phyloP scores from a whole-genome alignment of 2,329 filamentous ascomycete genomes.

The Corinectria fuckeliana region DNA sequence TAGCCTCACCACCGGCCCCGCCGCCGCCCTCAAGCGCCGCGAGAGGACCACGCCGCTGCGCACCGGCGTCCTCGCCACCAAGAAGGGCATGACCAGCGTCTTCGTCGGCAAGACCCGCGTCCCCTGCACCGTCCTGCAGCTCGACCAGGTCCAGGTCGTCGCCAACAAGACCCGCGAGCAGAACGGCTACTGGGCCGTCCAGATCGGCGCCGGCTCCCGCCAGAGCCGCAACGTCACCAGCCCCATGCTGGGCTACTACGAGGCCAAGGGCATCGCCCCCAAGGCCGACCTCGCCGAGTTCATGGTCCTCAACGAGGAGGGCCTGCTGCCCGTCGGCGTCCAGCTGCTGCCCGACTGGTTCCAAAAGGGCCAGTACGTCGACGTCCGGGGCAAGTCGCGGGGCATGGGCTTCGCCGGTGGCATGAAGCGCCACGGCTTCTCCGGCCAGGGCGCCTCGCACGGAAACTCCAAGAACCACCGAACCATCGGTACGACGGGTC shows the following conservation, averaged over 20 bases:
- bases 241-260: conserved; percentile 87
- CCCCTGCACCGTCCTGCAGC: conserved; percentile 89
- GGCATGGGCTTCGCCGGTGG: conserved; percentile 96
- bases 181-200: conserved; percentile 94
- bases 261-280: conserved; percentile 78
- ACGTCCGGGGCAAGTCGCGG: conserved; percentile 78
- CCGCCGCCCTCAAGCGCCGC: conserved; percentile 65
- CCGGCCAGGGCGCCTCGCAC: conserved; percentile 88
- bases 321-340: conserved; percentile 77
- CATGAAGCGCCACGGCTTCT: conserved; percentile 95
- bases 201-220: conserved; percentile 81
- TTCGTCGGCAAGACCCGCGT: conserved; percentile 81
- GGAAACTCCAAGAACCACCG: conserved; percentile 95
- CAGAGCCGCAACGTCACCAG: conserved; percentile 78
- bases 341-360: conserved; percentile 89
- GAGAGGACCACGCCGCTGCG: conserved; percentile 68
- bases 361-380: conserved; percentile 86
- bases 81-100: conserved; percentile 95
- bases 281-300: conserved; percentile 90
- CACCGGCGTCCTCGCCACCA: conserved; percentile 83
- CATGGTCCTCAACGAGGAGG: conserved; percentile 74
- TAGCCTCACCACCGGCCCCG: conserved; percentile 61
- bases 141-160: conserved; percentile 90
- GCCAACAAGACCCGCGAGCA: conserved; percentile 80
- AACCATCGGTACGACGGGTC: conserved; percentile 87